Conservation (phyloP, 768 basidiomycete genomes). For the Xanthoconium purpureum region DNA sequence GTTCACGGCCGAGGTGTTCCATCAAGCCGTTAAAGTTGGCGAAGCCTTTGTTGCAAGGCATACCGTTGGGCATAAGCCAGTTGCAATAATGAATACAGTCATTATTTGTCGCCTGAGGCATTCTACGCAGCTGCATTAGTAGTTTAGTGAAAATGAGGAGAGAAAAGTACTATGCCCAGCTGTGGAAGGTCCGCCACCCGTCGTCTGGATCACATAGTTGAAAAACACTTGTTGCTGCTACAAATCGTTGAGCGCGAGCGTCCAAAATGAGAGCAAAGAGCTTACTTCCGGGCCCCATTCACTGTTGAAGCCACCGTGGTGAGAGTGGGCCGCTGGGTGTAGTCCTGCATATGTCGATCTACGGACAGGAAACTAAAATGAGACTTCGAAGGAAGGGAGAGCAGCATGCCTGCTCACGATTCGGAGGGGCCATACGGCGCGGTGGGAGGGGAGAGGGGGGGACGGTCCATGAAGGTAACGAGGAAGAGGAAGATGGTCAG, state of each 20-base stretch:
- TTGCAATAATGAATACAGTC: not conserved
- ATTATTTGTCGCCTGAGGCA: not conserved
- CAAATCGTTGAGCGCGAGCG: not conserved
- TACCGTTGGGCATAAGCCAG: not conserved
- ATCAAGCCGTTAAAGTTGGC: constrained; percentile 3
- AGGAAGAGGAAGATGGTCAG: no score
- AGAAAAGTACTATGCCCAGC: not conserved
- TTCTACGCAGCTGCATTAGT: constrained; percentile 1
- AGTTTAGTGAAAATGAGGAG: not conserved
- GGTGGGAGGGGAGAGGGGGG: not conserved
- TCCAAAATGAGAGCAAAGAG: no score
- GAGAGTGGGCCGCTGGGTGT: not conserved
- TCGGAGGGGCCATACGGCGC: no score
- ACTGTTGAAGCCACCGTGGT: not conserved
- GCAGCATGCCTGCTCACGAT: not conserved
- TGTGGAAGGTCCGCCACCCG: not conserved
- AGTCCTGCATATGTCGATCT: not conserved
- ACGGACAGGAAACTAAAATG: not conserved
- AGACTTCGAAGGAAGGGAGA: not conserved
- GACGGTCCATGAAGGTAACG: not conserved
- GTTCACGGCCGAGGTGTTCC: not conserved
- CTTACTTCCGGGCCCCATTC: constrained; percentile 8
- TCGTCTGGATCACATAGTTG: not conserved
- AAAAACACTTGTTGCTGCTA: constrained; percentile 5
- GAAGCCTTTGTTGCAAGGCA: not conserved